These are phyloP conservation scores for Trichoderma semiorbis DNA, from an alignment of 2,329 filamentous ascomycete genomes.

Conservation along the genomic window DNA sequence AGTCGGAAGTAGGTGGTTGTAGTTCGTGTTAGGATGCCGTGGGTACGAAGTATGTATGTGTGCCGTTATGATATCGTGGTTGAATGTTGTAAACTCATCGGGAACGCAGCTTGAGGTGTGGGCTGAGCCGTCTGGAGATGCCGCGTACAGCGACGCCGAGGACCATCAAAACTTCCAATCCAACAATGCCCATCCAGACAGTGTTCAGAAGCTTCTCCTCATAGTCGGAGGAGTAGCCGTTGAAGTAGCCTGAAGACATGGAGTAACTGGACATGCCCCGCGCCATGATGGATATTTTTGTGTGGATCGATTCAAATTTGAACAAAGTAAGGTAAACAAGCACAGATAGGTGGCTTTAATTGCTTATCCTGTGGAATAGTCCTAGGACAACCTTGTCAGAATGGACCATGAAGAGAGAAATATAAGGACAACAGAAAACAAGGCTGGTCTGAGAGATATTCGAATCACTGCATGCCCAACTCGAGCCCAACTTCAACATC, in stretches of 20 bases:
- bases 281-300: conserved; percentile 7
- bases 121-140: conserved; percentile 27
- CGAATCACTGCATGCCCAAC: conserved; percentile 12
- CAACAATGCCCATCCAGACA: conserved; percentile 46
- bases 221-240: conserved; percentile 31
- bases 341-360: background rate
- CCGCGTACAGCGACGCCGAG: conserved; percentile 36
- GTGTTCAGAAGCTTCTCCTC: conserved; percentile 43
- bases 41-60: background rate
- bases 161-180: conserved; percentile 44
- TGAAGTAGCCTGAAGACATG: conserved; percentile 25
- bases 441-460: background rate
- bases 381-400: background rate
- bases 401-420: background rate
- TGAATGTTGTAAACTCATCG: background rate
- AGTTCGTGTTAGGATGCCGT: background rate
- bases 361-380: background rate
- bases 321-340: background rate
- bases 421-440: background rate
- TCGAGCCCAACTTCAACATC: conserved; percentile 11
- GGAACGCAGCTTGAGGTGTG: conserved; percentile 16
- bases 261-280: conserved; percentile 15
- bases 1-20: background rate
- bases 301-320: background rate
- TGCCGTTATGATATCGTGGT: background rate